A percentile compares a stretch with the other conserved stretches of the same genome.
These are phyloP conservation scores for Blastocystis sp. DNA, from an alignment of 352 stramenopile genomes.

Conservation along the genomic window DNA sequence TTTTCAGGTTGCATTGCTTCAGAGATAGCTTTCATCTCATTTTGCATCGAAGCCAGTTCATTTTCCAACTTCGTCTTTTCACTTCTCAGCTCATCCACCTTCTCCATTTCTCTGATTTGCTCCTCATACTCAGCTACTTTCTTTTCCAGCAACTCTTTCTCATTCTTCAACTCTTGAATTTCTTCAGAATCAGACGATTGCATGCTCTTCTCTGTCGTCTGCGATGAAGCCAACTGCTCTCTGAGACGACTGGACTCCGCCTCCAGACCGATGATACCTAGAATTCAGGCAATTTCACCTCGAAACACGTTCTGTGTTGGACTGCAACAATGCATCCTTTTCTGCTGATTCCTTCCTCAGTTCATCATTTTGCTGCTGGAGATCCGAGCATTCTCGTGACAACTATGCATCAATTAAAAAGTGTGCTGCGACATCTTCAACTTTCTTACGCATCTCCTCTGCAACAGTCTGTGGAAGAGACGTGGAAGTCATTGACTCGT, in stretches of 20 bases:
- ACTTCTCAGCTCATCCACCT: neutral
- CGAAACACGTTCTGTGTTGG: slow-evolving; percentile 1
- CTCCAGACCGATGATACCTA: neutral
- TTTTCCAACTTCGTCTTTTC: neutral
- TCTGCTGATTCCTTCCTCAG: neutral
- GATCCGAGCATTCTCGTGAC: neutral
- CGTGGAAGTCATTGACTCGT: neutral
- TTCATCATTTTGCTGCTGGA: neutral
- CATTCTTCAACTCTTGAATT: neutral
- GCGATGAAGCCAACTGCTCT: neutral
- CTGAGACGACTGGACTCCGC: neutral
- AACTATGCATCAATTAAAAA: neutral
- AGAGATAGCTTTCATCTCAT: neutral
- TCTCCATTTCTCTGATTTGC: neutral
- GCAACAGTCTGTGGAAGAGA: neutral
- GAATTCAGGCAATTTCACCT: neutral
- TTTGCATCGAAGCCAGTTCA: neutral
- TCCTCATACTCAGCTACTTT: neutral
- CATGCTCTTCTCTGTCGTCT: neutral
- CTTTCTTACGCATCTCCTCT: neutral
- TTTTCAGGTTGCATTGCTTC: neutral
- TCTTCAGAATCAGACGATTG: neutral
- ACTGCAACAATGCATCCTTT: neutral
- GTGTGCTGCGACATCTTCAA: neutral
- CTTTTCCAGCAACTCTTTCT: neutral